These are phyloP conservation scores for Colletotrichum caudatum DNA, from an alignment of 2,329 filamentous ascomycete species.

Conservation along the genomic window DNA sequence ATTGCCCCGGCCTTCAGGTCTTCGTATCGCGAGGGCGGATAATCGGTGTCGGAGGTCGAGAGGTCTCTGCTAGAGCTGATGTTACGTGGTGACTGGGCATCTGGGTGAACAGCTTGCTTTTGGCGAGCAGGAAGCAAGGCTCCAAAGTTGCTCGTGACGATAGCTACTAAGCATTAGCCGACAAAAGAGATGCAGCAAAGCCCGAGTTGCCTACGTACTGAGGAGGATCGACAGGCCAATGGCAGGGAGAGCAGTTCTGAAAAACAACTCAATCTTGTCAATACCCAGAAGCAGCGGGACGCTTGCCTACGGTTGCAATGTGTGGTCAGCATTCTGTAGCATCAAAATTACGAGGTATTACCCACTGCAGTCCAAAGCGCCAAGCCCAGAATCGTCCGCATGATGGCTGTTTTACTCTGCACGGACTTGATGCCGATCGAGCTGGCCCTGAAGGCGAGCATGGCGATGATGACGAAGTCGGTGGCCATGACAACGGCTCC, in stretches of 20 bases:
- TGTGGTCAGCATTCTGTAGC: constrained; percentile 36
- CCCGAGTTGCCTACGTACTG: constrained; percentile 52
- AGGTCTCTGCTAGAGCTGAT: constrained; percentile 52
- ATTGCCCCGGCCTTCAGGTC: constrained; percentile 60
- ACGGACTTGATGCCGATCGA: constrained; percentile 52
- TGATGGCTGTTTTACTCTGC: constrained; percentile 55
- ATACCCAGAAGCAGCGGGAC: constrained; percentile 64
- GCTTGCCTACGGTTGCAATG: constrained; percentile 56
- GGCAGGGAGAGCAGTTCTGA: constrained; percentile 64
- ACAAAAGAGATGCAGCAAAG: neutral
- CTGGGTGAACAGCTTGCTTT: constrained; percentile 48
- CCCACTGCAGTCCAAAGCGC: constrained; percentile 67
- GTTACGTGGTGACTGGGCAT: constrained; percentile 54
- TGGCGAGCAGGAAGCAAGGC: constrained; percentile 49
- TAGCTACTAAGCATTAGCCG: constrained; percentile 42
- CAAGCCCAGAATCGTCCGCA: constrained; percentile 58
- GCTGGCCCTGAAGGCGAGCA: constrained; percentile 57
- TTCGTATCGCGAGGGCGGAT: constrained; percentile 61
- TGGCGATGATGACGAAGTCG: constrained; percentile 59
- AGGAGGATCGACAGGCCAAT: constrained; percentile 62
- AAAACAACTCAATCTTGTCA: constrained; percentile 54
- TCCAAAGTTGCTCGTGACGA: constrained; percentile 55
- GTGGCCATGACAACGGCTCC: constrained; percentile 59
- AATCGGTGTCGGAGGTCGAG: constrained; percentile 58
- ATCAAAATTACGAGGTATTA: constrained; percentile 40